phyloP scores from a whole-genome alignment of 2,329 filamentous ascomycete species.

The Saccharata proteae region DNA sequence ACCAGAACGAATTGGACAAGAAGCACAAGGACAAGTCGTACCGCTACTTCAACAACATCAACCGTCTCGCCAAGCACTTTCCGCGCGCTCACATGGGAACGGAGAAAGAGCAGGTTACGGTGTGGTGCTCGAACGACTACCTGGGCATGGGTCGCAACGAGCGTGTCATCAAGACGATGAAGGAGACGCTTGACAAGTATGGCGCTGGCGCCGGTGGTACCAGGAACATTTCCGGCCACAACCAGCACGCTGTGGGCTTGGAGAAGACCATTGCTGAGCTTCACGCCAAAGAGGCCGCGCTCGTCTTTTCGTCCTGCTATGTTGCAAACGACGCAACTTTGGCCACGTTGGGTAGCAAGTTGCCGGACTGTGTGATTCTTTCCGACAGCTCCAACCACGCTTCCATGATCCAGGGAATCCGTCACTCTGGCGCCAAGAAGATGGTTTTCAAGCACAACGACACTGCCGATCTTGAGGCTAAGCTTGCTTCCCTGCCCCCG shows the following conservation, averaged over 20 bases:
- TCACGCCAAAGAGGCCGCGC: conserved; percentile 79
- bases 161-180: conserved; percentile 80
- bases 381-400: conserved; percentile 96
- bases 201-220: conserved; percentile 92
- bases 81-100: conserved; percentile 84
- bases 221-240: conserved; percentile 95
- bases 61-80: conserved; percentile 90
- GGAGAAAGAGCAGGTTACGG: conserved; percentile 76
- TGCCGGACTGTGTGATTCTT: conserved; percentile 94
- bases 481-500: conserved; percentile 75
- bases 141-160: conserved; percentile 93
- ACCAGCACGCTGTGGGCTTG: conserved; percentile 78
- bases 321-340: conserved; percentile 96
- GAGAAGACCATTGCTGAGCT: conserved; percentile 75
- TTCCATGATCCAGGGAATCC: conserved; percentile 98
- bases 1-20: conserved; percentile 80
- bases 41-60: conserved; percentile 99
- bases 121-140: conserved; percentile 99
- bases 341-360: conserved; percentile 89
- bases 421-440: conserved; percentile 93
- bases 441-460: conserved; percentile 99
- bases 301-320: conserved; percentile 97
- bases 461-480: conserved; percentile 79
- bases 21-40: conserved; percentile 99
- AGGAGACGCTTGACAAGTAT: conserved; percentile 86